These are phyloP conservation scores for Trametes sanguinea DNA, from an alignment of 768 basidiomycete genomes.

Conservation along the genomic window DNA sequence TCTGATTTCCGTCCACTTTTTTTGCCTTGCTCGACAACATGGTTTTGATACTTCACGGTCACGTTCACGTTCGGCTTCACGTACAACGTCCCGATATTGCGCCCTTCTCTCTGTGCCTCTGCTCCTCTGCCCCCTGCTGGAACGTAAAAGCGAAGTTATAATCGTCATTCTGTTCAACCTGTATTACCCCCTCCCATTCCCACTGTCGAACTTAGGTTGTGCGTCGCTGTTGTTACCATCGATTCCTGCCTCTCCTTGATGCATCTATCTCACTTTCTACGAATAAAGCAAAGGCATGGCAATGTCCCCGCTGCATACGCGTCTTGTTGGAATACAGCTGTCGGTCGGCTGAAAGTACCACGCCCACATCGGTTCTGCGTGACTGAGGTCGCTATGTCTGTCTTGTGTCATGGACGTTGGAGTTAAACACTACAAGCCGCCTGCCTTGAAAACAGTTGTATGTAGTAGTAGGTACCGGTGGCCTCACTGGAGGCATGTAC, in stretches of 20 bases:
- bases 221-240: constrained; percentile 9
- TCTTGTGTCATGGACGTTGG: too few species aligned
- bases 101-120: neutral
- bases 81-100: neutral
- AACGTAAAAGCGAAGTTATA: constrained; percentile 19
- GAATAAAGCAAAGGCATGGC: too few species aligned
- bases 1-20: neutral
- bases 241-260: neutral
- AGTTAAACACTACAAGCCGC: too few species aligned
- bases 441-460: too few species aligned
- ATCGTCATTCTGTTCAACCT: constrained; percentile 8
- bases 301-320: too few species aligned
- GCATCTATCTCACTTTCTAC: too few species aligned
- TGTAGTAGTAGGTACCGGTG: too few species aligned
- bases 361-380: too few species aligned
- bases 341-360: too few species aligned
- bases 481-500: too few species aligned
- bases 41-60: neutral
- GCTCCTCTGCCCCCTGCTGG: constrained; percentile 6
- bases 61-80: neutral
- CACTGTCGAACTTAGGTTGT: constrained; percentile 19
- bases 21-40: neutral
- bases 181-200: constrained; percentile 7
- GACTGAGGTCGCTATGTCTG: too few species aligned
- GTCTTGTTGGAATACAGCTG: too few species aligned